Conservation (phyloP, 2,329 filamentous ascomycete genomes). For the Dactylellina drechsleri region DNA sequence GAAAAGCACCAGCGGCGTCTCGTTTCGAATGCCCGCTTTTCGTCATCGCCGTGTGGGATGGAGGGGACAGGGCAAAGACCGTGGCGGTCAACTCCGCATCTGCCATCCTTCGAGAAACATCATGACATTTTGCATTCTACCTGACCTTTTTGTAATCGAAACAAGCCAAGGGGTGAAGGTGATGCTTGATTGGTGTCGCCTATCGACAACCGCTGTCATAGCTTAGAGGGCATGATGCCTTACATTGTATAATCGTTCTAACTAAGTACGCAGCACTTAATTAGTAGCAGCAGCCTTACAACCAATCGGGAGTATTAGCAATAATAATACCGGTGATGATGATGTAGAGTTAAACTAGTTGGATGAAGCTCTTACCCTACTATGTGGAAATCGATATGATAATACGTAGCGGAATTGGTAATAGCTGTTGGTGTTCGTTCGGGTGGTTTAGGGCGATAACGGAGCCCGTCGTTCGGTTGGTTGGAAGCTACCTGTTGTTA, state of each 20-base stretch:
- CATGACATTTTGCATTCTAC: no score
- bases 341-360: neutral
- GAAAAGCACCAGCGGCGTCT: neutral
- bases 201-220: neutral
- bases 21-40: no score
- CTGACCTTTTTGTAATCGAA: no score
- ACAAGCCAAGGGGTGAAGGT: no score
- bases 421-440: constrained; percentile 3
- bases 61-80: no score
- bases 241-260: neutral
- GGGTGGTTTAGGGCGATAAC: constrained; percentile 54
- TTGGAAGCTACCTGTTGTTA: neutral
- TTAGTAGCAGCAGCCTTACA: no score
- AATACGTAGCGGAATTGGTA: no score
- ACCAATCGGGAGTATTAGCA: no score
- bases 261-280: no score
- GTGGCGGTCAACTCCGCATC: constrained; percentile 7
- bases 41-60: no score
- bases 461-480: constrained; percentile 16
- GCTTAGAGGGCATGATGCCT: neutral
- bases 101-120: neutral
- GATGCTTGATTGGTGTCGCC: constrained; percentile 3
- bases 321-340: no score
- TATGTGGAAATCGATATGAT: neutral
- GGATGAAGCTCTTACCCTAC: neutral